phyloP scores from a whole-genome alignment of 2,329 filamentous ascomycete genomes.

The Paracoccidioides brasiliensis region DNA sequence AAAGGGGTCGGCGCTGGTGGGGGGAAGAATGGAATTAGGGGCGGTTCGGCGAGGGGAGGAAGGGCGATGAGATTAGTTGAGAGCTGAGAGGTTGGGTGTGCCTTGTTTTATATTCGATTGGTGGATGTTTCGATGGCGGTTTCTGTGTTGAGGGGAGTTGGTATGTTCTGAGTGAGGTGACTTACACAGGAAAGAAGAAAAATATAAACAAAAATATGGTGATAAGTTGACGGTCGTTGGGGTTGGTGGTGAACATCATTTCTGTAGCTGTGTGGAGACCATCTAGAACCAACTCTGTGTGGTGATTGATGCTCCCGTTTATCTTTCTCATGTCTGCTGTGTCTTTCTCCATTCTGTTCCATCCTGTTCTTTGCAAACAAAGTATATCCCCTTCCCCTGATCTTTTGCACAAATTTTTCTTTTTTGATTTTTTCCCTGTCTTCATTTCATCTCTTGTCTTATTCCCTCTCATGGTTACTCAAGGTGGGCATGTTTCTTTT shows the following conservation, averaged over 20 bases:
- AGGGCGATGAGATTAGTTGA: slow-evolving; percentile 1
- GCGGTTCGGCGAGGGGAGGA: not conserved
- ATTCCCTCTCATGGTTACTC: not conserved
- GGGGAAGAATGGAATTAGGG: not conserved
- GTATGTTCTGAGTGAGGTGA: too few relatives aligned
- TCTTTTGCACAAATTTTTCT: not conserved
- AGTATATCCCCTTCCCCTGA: not conserved
- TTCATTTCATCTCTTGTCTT: not conserved
- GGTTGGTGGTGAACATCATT: too few relatives aligned
- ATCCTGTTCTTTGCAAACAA: not conserved
- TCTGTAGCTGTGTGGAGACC: not conserved
- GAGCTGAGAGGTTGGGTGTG: too few relatives aligned
- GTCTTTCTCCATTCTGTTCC: not conserved
- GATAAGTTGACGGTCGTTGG: too few relatives aligned
- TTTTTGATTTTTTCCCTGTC: not conserved
- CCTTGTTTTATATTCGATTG: not conserved
- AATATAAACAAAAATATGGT: too few relatives aligned
- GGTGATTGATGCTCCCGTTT: not conserved
- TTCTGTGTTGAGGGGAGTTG: too few relatives aligned
- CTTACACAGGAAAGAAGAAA: too few relatives aligned
- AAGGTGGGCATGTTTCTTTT: not conserved
- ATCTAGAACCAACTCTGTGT: not conserved
- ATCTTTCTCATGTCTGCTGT: not conserved
- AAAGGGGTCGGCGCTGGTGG: slow-evolving; percentile 1
- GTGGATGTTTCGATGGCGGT: too few relatives aligned